A percentile compares a stretch with the other conserved stretches of the same genome.
Evolutionary conservation across 768 basidiomycete species (phyloP).

Genomic region (Trametes sanguinea): DNA sequence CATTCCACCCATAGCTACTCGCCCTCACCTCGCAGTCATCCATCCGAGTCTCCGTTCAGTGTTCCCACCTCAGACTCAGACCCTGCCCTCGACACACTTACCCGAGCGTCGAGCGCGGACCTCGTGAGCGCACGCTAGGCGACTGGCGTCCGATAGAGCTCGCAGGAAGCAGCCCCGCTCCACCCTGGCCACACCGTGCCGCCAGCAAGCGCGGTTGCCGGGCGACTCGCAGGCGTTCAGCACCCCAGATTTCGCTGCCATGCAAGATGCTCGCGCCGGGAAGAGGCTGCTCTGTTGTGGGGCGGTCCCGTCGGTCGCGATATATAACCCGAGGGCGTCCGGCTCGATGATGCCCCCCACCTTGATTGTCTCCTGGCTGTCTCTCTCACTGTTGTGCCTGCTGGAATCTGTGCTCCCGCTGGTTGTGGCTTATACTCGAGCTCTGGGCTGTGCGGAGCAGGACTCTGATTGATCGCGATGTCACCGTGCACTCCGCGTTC

Average conservation of each 20-base stretch:
- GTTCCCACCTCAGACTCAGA: background rate
- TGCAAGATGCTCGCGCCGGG: background rate
- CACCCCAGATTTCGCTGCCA: slow-evolving; percentile 11
- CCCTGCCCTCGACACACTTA: too few relatives aligned
- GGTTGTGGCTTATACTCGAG: too few relatives aligned
- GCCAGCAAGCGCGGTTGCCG: slow-evolving; percentile 2
- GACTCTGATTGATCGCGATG: too few relatives aligned
- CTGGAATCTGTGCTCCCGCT: background rate
- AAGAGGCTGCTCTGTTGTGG: background rate
- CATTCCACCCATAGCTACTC: too few relatives aligned
- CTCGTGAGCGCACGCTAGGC: background rate
- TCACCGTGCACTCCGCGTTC: background rate
- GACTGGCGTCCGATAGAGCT: slow-evolving; percentile 18
- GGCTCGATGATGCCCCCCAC: background rate
- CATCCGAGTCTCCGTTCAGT: background rate
- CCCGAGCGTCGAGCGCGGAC: background rate
- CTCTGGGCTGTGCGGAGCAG: background rate
- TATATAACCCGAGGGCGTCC: background rate
- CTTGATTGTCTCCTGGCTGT: background rate
- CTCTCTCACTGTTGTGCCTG: background rate
- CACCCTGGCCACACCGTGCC: slow-evolving; percentile 7
- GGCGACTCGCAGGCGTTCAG: background rate
- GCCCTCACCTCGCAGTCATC: too few relatives aligned
- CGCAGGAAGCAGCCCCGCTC: slow-evolving; percentile 13
- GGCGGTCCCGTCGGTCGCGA: background rate